Percentiles rank a stretch among this genome's conserved stretches.
phyloP scores from a whole-genome alignment of 2,329 filamentous ascomycete species.

The Sordariomycetes sp. region DNA sequence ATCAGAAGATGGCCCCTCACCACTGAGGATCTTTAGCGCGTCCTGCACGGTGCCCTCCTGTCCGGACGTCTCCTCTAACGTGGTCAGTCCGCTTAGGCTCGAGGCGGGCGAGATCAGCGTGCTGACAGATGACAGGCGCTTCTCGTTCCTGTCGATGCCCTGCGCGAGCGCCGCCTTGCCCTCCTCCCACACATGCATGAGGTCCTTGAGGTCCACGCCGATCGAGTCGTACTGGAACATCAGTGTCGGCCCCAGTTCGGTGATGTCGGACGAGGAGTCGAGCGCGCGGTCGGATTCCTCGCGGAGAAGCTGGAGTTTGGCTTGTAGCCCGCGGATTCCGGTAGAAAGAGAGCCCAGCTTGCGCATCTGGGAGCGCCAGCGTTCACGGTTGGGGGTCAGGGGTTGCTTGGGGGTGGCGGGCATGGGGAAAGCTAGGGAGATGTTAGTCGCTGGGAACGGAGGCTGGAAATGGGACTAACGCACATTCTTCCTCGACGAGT shows the following conservation, averaged over 20 bases:
- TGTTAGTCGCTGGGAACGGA: slow-evolving; percentile 7
- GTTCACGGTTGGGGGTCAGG: slow-evolving; percentile 65
- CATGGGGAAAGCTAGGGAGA: slow-evolving; percentile 34
- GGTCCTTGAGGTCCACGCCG: slow-evolving; percentile 69
- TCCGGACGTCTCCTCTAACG: slow-evolving; percentile 36
- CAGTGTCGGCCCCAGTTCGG: slow-evolving; percentile 67
- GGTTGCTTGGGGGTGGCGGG: slow-evolving; percentile 47
- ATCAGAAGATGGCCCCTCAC: slow-evolving; percentile 44
- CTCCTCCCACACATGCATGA: slow-evolving; percentile 78
- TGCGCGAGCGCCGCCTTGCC: slow-evolving; percentile 74
- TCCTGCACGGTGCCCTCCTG: slow-evolving; percentile 26
- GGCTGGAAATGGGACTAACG: slow-evolving; percentile 19
- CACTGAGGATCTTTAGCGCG: slow-evolving; percentile 69
- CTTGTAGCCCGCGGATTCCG: slow-evolving; percentile 83
- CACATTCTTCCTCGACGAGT: slow-evolving; percentile 70
- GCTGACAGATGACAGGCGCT: slow-evolving; percentile 54
- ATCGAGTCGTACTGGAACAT: slow-evolving; percentile 93
- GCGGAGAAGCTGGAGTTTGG: slow-evolving; percentile 82
- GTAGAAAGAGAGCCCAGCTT: slow-evolving; percentile 83
- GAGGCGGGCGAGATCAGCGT: slow-evolving; percentile 45
- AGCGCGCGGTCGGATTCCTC: slow-evolving; percentile 79
- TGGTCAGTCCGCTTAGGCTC: slow-evolving; percentile 58
- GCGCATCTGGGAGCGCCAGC: slow-evolving; percentile 75
- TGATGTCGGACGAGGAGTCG: slow-evolving; percentile 61
- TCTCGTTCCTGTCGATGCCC: slow-evolving; percentile 73